Evolutionary conservation across 2,329 filamentous ascomycete species (phyloP).

Genomic region (Talaromyces pinophilus): DNA sequence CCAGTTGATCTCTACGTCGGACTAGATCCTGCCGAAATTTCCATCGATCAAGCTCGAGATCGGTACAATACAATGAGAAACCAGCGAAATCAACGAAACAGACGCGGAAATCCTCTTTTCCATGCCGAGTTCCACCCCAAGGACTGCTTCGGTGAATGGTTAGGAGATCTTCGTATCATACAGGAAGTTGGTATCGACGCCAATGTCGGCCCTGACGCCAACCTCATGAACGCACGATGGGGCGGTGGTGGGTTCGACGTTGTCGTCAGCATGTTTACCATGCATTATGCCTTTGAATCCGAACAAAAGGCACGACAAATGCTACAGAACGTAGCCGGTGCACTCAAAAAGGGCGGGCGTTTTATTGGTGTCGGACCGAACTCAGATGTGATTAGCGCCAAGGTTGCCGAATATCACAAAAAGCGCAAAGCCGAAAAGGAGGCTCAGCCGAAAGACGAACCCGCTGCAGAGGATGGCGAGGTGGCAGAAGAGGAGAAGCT

Average conservation of each 20-base stretch:
- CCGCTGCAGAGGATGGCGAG: slow-evolving; percentile 44
- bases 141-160: slow-evolving; percentile 84
- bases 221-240: slow-evolving; percentile 62
- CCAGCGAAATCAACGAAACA: slow-evolving; percentile 54
- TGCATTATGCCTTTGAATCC: slow-evolving; percentile 97
- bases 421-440: slow-evolving; percentile 45
- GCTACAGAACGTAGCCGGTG: slow-evolving; percentile 87
- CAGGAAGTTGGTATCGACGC: slow-evolving; percentile 84
- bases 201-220: slow-evolving; percentile 60
- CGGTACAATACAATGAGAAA: slow-evolving; percentile 74
- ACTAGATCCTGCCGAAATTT: slow-evolving; percentile 87
- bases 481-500: slow-evolving; percentile 62
- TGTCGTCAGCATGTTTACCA: slow-evolving; percentile 98
- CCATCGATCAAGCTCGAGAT: slow-evolving; percentile 84
- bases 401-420: slow-evolving; percentile 75
- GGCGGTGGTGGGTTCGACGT: slow-evolving; percentile 85
- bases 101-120: slow-evolving; percentile 64
- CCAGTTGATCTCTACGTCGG: slow-evolving; percentile 91
- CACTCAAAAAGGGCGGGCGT: slow-evolving; percentile 87
- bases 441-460: neutral
- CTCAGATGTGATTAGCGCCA: slow-evolving; percentile 81
- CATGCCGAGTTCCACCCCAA: slow-evolving; percentile 86
- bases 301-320: slow-evolving; percentile 88
- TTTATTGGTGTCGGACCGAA: slow-evolving; percentile 98
- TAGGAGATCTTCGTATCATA: slow-evolving; percentile 79